Conservation (phyloP, 176 grass and related monocot genomes). For the Oryza glaberrima region DNA sequence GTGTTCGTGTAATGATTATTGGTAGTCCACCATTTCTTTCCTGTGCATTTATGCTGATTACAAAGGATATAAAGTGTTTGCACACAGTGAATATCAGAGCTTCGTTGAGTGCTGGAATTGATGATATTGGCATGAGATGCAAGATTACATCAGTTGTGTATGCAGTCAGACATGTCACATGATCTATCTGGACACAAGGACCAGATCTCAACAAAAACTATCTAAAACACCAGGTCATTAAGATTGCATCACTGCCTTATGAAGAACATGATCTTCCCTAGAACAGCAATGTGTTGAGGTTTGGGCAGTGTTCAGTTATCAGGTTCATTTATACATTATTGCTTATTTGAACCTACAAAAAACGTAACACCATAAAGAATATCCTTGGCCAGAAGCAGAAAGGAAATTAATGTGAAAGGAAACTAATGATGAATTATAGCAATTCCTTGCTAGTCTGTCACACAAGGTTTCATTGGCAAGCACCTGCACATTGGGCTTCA, state of each 20-base stretch:
- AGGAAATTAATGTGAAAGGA: background rate
- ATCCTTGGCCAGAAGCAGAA: constrained; percentile 10
- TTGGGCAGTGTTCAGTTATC: background rate
- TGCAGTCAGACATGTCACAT: background rate
- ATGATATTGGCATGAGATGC: background rate
- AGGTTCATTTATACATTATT: constrained; percentile 1
- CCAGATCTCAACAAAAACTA: background rate
- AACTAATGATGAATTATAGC: background rate
- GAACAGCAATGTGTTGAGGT: background rate
- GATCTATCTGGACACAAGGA: background rate
- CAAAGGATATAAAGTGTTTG: constrained; percentile 1
- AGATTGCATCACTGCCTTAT: background rate
- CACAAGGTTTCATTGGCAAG: background rate
- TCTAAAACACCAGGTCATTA: background rate
- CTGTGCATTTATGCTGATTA: background rate
- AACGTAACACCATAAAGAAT: background rate
- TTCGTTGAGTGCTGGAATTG: constrained; percentile 3
- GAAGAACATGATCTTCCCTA: background rate
- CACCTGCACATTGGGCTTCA: background rate
- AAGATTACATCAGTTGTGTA: background rate
- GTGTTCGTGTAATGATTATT: constrained; percentile 84
- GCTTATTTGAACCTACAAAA: background rate
- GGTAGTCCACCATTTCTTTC: constrained; percentile 47
- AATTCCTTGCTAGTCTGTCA: constrained; percentile 24
- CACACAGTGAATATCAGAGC: constrained; percentile 8